Evolutionary conservation across 352 stramenopile genomes (phyloP), one percentile per base, ranked within the genome.

Genomic region (Stramenopiles sp.): DNA sequence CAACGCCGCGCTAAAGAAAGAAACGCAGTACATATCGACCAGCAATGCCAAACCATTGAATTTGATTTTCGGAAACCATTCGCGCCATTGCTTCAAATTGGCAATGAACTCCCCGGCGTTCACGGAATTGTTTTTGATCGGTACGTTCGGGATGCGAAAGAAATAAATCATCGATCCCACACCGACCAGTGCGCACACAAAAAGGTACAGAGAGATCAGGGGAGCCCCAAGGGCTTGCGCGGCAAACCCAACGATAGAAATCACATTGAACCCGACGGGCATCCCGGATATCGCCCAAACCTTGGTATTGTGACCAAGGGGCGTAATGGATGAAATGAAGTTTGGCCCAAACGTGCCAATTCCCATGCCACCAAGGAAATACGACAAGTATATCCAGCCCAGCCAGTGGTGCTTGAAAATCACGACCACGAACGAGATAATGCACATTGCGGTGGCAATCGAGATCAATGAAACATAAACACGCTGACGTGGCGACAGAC

Each of bases 61-160:
- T 25, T 63, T 63, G 12, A 63, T 63, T 63, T 63, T 63, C 25
- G 43, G 43, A 25, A 63, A 63, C 43, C 43, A 63, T 25, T 63
- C 43, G 25, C 25, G 12, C 43, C 43, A 63, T 63, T 63, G 12
- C 25, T 63, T 63, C 43, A 63, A 63, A 63, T 63, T 63, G 12
- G 43, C 25, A 18, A 63, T 63, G 43, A 63, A 63, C 12, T 63
- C 43, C 12, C 12, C 25, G 12, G 25, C 43, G 12, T 12, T 63
- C 43, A 63, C 43, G 43, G 43, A 63, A 63, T 63, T 63, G 25
- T 63, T 63, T 63, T 63, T 63, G 12, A 63, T 63, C 43, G 43
- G 43, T 63, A 63, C 25, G 43, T 63, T 12, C 12, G 43, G 43
- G 12, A 63, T 25, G 25, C 43, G 43, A 18, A 25, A 18, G 25